These are phyloP conservation scores for Fraxinus platypoda DNA, from an alignment of 305 asterid species.

Conservation along the genomic window DNA sequence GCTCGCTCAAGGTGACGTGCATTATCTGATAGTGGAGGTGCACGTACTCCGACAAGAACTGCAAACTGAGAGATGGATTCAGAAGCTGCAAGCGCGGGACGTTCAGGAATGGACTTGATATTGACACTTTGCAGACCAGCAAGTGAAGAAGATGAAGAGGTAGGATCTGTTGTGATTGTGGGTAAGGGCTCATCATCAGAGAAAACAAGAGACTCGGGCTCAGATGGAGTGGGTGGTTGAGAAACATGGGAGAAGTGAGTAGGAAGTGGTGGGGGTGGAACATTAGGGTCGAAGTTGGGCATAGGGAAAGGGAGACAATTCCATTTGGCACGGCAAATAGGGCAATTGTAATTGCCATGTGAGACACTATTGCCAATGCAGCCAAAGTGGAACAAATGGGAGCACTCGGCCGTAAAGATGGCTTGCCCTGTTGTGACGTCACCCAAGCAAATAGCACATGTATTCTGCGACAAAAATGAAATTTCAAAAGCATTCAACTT, in stretches of 20 bases:
- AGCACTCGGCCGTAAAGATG: slow-evolving; percentile 18
- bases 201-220: slow-evolving; percentile 6
- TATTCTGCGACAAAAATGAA: background rate
- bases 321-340: slow-evolving; percentile 26
- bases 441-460: slow-evolving; percentile 21
- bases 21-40: slow-evolving; percentile 14
- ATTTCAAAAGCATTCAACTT: background rate
- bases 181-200: slow-evolving; percentile 20
- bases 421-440: slow-evolving; percentile 14
- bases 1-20: slow-evolving; percentile 7
- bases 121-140: slow-evolving; percentile 4
- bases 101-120: slow-evolving; percentile 23
- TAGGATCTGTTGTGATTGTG: background rate
- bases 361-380: slow-evolving; percentile 16
- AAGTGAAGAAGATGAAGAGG: slow-evolving; percentile 9
- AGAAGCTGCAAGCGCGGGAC: slow-evolving; percentile 11
- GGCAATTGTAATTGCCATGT: slow-evolving; percentile 20
- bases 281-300: background rate
- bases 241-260: background rate
- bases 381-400: slow-evolving; percentile 20
- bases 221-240: background rate
- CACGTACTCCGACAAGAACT: slow-evolving; percentile 19
- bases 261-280: background rate
- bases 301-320: slow-evolving; percentile 7
- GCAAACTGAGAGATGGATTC: slow-evolving; percentile 15